Conservation (phyloP, 257 asterid genomes). For the Capsicum baccatum region DNA sequence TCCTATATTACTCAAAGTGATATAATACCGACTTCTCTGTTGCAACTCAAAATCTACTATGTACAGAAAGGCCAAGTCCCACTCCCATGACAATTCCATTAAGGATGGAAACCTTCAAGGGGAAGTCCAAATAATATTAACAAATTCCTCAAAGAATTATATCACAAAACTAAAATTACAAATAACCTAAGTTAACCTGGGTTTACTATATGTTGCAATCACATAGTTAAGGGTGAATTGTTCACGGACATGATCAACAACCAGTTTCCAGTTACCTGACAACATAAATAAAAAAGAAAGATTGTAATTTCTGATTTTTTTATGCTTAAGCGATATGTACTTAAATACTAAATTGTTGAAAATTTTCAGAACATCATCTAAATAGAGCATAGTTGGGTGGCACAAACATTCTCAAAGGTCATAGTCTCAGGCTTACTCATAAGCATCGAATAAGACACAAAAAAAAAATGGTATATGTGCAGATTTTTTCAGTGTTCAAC, state of each 20-base stretch:
- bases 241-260: conserved; percentile 64
- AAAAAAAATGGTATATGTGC: background rate
- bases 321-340: too few species aligned
- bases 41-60: conserved; percentile 89
- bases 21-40: conserved; percentile 82
- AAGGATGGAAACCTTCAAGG: conserved; percentile 79
- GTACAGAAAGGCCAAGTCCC: conserved; percentile 90
- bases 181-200: conserved; percentile 57
- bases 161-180: background rate
- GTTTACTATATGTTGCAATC: conserved; percentile 81
- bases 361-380: background rate
- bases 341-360: background rate
- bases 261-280: conserved; percentile 77
- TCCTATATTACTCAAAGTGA: background rate
- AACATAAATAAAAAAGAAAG: background rate
- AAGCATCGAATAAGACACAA: background rate
- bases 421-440: background rate
- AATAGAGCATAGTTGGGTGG: background rate
- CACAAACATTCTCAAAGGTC: background rate
- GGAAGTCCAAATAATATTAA: background rate
- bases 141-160: background rate
- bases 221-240: conserved; percentile 75
- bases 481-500: too few species aligned
- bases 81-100: conserved; percentile 98
- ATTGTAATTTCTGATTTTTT: too few species aligned